A percentile compares a stretch with the other conserved stretches of the same genome.
phyloP scores from a whole-genome alignment of 306 rosid species.

The Lathyrus aphaca region DNA sequence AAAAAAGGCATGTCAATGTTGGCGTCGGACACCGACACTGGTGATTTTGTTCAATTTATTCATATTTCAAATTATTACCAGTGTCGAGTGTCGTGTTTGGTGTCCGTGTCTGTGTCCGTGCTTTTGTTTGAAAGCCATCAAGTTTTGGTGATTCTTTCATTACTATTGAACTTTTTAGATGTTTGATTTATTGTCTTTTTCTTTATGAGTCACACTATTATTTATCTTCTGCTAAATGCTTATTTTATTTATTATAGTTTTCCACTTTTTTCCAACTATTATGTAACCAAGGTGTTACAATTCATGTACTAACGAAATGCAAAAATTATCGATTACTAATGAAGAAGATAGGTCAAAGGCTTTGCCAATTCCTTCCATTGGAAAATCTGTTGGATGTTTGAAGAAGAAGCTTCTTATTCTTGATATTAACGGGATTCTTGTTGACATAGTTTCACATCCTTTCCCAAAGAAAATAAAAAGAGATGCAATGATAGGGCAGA shows the following conservation, averaged over 20 bases:
- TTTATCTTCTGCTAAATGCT: neutral
- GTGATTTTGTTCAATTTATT: too few relatives aligned
- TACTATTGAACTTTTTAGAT: neutral
- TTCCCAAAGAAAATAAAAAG: constrained; percentile 52
- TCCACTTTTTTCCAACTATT: neutral
- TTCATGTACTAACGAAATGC: constrained; percentile 9
- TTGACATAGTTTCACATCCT: constrained; percentile 62
- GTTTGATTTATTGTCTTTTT: neutral
- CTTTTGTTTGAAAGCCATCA: neutral
- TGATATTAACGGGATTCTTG: constrained; percentile 84
- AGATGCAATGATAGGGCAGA: constrained; percentile 52
- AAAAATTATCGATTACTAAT: constrained; percentile 17
- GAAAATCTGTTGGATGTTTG: constrained; percentile 27
- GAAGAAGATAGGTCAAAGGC: constrained; percentile 38
- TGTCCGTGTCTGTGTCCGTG: too few relatives aligned
- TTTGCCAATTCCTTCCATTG: constrained; percentile 42
- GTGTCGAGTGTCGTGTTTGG: too few relatives aligned
- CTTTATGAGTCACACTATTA: neutral
- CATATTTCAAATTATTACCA: too few relatives aligned
- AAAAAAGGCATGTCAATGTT: too few relatives aligned
- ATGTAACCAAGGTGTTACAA: neutral
- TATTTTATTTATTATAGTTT: neutral
- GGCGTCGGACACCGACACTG: too few relatives aligned
- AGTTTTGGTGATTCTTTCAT: constrained; percentile 1
- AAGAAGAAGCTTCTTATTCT: constrained; percentile 83